Base-by-base conservation (phyloP, 352 stramenopile species). In the Peronospora destructor region DNA sequence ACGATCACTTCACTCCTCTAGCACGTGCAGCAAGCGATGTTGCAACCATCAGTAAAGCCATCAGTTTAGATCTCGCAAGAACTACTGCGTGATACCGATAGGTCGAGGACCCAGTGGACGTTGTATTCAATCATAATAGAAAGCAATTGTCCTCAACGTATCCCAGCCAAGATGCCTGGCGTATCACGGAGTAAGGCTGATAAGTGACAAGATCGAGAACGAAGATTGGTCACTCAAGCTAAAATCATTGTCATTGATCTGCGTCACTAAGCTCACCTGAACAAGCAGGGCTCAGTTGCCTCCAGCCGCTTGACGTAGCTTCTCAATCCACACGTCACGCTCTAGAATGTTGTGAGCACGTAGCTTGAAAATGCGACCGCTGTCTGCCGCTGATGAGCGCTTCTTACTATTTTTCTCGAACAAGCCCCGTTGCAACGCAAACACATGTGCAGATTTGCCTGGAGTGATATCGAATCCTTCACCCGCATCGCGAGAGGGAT, bases 381-480 rank as follows among this genome's bases (percentile, higher is more conserved):
- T 87, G 44, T 93, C 83, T 12, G 64, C 69, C 11, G 78, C 55
- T 32, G 7, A 32, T 32, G 28, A 32, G 28, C 28, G 28, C 10
- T 32, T 32, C 10, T 36, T 36, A n/a, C 13, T 21, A n/a, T 38
- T 38, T 38, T 38, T 38, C n/a, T 38, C 33, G n/a, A 38, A 38
- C 4, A 92, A 59, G 0, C 83, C 80, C 35, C 70, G 71, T 49
- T 88, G 79, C 8, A 85, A 54, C 37, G 88, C 76, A 46, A 85
- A 87, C 25, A 93, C 80, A 38, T 88, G 69, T 3, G 72, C 65
- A 21, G 61, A 61, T 16, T 84, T 87, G 6, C 70, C 68, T 23
- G 83, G 83, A 25, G 84, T 80, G 42, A 93, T 91, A 26, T 93
- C 61, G 36, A 93, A 89, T 2, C 83, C 23, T 74, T 93, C 83